phyloP scores from a whole-genome alignment of 2,329 filamentous ascomycete genomes.

The Metarhizium brunneum region DNA sequence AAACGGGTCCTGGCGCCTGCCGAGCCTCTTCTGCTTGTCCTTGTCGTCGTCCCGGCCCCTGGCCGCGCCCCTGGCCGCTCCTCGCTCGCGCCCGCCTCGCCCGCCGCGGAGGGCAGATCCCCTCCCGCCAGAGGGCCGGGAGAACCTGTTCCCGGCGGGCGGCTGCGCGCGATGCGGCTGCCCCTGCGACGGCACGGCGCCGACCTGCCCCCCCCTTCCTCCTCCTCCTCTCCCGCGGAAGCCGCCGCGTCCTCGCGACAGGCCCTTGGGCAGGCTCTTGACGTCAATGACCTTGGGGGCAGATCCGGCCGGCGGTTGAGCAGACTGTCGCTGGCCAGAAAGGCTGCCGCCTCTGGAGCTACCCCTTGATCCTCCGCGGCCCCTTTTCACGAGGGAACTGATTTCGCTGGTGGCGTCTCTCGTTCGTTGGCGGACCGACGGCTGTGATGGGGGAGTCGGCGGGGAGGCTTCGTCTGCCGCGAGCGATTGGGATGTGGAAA shows the following conservation, averaged over 20 bases:
- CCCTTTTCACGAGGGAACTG: constrained; percentile 18
- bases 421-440: constrained; percentile 20
- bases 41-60: constrained; percentile 15
- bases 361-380: constrained; percentile 3
- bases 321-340: neutral
- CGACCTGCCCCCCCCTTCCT: constrained; percentile 1
- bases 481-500: constrained; percentile 28
- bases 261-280: constrained; percentile 24
- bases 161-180: constrained; percentile 5
- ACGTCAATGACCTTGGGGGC: constrained; percentile 29
- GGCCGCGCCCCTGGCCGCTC: constrained; percentile 7
- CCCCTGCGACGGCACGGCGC: neutral
- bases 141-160: constrained; percentile 10
- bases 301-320: constrained; percentile 5
- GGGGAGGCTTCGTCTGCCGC: constrained; percentile 17
- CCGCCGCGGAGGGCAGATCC: constrained; percentile 8
- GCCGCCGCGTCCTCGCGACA: constrained; percentile 17
- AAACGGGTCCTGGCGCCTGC: constrained; percentile 14
- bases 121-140: constrained; percentile 4
- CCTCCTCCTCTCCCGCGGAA: constrained; percentile 9
- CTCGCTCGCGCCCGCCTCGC: constrained; percentile 10
- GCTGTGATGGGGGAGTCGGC: constrained; percentile 11
- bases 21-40: constrained; percentile 12
- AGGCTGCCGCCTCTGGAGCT: neutral
- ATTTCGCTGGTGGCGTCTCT: constrained; percentile 25